Percentiles rank a stretch among this genome's conserved stretches.
Evolutionary conservation across 2,329 filamentous ascomycete genomes (phyloP).

Genomic region (Calonectria crousiana): DNA sequence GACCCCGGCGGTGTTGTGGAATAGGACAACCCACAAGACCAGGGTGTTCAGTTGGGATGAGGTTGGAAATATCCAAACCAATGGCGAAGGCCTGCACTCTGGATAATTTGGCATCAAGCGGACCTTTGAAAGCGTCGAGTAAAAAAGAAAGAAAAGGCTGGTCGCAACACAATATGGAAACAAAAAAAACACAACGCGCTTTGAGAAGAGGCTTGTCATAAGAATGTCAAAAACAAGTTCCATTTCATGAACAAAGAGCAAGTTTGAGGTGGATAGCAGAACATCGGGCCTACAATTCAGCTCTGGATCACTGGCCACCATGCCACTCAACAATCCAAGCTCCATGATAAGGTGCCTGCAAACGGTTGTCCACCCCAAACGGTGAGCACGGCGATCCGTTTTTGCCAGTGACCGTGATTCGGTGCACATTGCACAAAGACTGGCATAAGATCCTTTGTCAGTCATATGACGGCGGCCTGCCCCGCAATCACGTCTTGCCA

Average conservation of each 20-base stretch:
- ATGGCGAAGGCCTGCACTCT: neutral
- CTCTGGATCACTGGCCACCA: neutral
- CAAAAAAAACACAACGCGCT: neutral
- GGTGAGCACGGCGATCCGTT: neutral
- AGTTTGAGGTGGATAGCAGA: neutral
- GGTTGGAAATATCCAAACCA: neutral
- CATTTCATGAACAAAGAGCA: neutral
- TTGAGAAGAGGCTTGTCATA: neutral
- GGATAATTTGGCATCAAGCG: neutral
- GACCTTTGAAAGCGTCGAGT: neutral
- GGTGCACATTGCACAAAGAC: neutral
- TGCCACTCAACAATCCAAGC: neutral
- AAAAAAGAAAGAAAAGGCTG: neutral
- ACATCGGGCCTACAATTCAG: too few species aligned
- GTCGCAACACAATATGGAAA: neutral
- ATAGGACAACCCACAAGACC: neutral
- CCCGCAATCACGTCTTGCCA: neutral
- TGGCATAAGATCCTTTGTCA: slow-evolving; percentile 3
- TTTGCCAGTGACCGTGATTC: neutral
- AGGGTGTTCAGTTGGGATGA: neutral
- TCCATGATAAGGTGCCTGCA: neutral
- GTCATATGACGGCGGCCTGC: slow-evolving; percentile 14
- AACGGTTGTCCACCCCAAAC: neutral
- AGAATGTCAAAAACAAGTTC: neutral
- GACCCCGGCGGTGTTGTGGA: neutral